Conservation (phyloP, 805 yeast species). For the Suhomyces faveliae region DNA sequence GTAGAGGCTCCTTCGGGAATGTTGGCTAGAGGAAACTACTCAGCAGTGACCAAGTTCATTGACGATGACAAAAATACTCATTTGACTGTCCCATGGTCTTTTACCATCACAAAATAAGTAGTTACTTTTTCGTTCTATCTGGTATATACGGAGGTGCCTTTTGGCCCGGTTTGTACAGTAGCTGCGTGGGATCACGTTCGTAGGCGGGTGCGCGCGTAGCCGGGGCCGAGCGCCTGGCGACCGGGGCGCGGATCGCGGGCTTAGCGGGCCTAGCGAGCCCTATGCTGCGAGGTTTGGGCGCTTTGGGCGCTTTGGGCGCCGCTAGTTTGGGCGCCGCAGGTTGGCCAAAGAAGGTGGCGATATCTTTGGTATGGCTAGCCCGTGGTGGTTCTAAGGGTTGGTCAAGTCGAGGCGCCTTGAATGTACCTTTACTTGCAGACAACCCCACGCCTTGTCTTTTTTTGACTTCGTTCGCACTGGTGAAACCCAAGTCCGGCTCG, state of each 20-base stretch:
- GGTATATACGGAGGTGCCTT: constrained; percentile 38
- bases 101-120: constrained; percentile 66
- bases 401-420: background rate
- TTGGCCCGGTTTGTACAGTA: background rate
- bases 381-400: background rate
- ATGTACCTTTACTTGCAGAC: background rate
- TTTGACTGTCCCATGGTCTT: constrained; percentile 79
- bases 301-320: background rate
- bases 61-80: constrained; percentile 83
- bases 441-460: background rate
- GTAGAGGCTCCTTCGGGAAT: constrained; percentile 92
- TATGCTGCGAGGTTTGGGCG: background rate
- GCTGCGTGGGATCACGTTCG: background rate
- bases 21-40: constrained; percentile 82
- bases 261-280: background rate
- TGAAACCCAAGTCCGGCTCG: constrained; percentile 4
- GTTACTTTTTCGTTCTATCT: constrained; percentile 15
- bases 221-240: background rate
- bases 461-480: constrained; percentile 8
- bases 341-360: background rate
- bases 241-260: background rate
- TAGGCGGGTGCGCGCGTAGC: background rate
- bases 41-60: constrained; percentile 75
- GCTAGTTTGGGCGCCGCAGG: background rate
- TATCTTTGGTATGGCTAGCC: background rate